phyloP scores from a whole-genome alignment of 2,329 filamentous ascomycete species.

The Metarhizium album region DNA sequence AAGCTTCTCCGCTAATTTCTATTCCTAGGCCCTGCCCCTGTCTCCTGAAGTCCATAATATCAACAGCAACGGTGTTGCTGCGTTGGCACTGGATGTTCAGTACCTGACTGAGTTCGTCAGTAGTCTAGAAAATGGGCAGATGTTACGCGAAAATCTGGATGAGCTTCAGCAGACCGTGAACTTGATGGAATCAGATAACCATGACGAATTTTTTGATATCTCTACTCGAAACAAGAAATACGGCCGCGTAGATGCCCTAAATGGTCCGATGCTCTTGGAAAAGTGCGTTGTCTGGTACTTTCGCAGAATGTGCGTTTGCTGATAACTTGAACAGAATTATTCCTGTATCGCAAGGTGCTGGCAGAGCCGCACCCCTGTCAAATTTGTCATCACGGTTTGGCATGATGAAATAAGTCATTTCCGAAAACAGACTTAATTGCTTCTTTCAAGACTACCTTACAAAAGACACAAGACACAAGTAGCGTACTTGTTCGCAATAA shows the following conservation, averaged over 20 bases:
- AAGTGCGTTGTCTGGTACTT: conserved; percentile 47
- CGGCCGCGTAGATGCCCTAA: conserved; percentile 80
- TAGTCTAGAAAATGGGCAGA: conserved; percentile 71
- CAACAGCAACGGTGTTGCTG: conserved; percentile 73
- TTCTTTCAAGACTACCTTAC: not conserved
- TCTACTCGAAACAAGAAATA: conserved; percentile 87
- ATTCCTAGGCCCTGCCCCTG: conserved; percentile 57
- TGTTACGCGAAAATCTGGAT: conserved; percentile 79
- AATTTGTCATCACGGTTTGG: conserved; percentile 69
- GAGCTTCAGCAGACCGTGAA: conserved; percentile 89
- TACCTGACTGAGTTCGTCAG: conserved; percentile 82
- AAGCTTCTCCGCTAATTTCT: conserved; percentile 9
- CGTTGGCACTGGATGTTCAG: conserved; percentile 71
- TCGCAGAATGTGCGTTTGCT: conserved; percentile 9
- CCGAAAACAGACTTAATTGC: conserved; percentile 1
- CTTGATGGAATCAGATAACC: conserved; percentile 76
- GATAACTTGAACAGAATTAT: conserved; percentile 43
- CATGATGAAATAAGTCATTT: conserved; percentile 32
- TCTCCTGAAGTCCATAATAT: conserved; percentile 73
- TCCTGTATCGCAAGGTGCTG: conserved; percentile 46
- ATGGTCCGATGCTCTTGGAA: conserved; percentile 80
- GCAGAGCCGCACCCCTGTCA: conserved; percentile 52
- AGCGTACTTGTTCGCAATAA: conserved; percentile 5
- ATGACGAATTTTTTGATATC: conserved; percentile 96
- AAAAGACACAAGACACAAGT: not conserved